These are phyloP conservation scores for Aspergillus uvarum DNA, from an alignment of 2,329 filamentous ascomycete species.

Conservation along the genomic window DNA sequence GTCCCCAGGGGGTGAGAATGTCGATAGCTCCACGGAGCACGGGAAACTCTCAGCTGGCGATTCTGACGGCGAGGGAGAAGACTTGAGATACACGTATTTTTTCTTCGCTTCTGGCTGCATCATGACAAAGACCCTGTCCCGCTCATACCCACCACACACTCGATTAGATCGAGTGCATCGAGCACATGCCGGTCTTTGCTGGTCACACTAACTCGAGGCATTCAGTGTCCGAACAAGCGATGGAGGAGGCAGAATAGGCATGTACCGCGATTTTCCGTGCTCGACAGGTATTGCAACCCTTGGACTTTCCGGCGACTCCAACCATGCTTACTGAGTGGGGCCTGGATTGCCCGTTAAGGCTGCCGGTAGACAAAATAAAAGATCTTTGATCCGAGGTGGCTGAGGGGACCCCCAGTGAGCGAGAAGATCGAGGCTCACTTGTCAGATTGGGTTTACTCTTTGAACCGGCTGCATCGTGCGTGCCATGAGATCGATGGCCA, in stretches of 20 bases:
- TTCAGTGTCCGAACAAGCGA: not conserved
- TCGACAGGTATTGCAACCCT: constrained; percentile 6
- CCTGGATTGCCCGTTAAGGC: not conserved
- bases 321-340: not conserved
- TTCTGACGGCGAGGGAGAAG: not conserved
- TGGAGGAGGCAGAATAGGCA: not conserved
- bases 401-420: not conserved
- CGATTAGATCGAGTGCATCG: constrained; percentile 33
- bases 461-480: not conserved
- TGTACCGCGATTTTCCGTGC: constrained; percentile 5
- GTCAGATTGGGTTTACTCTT: not conserved
- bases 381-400: no score
- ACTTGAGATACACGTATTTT: not conserved
- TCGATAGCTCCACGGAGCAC: not conserved
- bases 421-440: not conserved
- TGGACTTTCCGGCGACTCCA: constrained; percentile 4
- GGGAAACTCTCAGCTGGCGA: not conserved
- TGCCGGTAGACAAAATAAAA: not conserved
- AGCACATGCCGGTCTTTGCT: constrained; percentile 28
- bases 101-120: constrained; percentile 22
- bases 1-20: not conserved
- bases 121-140: constrained; percentile 28
- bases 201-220: constrained; percentile 25
- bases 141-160: constrained; percentile 31
- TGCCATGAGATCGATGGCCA: no score